A percentile compares a stretch with the other conserved stretches of the same genome.
phyloP scores from a whole-genome alignment of 2,329 filamentous ascomycete genomes.

The Nigrospora oryzae region DNA sequence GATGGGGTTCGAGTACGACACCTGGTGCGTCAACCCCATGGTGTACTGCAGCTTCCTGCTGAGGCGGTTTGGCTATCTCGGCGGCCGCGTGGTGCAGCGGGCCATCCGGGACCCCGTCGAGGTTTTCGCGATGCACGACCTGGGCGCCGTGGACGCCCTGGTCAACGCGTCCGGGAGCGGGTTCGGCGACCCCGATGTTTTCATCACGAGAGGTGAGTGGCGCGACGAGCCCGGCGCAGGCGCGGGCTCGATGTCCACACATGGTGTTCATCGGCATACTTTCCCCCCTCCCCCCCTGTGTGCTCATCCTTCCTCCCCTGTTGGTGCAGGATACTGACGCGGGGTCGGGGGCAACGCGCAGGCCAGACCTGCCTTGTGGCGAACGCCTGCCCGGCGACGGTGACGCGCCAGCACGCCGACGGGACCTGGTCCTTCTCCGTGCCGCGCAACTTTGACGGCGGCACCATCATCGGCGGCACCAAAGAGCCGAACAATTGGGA shows the following conservation, averaged over 20 bases:
- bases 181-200: conserved; percentile 31
- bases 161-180: conserved; percentile 38
- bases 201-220: conserved; percentile 30
- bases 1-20: conserved; percentile 43
- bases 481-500: conserved; percentile 53
- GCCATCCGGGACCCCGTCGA: conserved; percentile 28
- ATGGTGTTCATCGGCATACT: neutral
- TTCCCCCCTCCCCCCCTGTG: too few species aligned
- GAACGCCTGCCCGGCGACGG: conserved; percentile 20
- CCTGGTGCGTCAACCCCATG: conserved; percentile 47
- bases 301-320: too few species aligned
- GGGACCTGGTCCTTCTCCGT: conserved; percentile 57
- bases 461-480: conserved; percentile 59
- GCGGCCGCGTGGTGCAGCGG: conserved; percentile 24
- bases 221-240: too few species aligned
- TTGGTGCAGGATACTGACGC: too few species aligned
- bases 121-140: conserved; percentile 23
- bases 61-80: conserved; percentile 27
- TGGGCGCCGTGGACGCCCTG: conserved; percentile 20
- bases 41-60: conserved; percentile 41
- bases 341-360: conserved; percentile 1
- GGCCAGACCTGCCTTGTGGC: conserved; percentile 38
- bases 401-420: conserved; percentile 55
- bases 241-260: neutral
- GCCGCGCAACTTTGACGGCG: conserved; percentile 51